phyloP scores from a whole-genome alignment of 2,329 filamentous ascomycete genomes.

The Chaetomiaceae sp. region DNA sequence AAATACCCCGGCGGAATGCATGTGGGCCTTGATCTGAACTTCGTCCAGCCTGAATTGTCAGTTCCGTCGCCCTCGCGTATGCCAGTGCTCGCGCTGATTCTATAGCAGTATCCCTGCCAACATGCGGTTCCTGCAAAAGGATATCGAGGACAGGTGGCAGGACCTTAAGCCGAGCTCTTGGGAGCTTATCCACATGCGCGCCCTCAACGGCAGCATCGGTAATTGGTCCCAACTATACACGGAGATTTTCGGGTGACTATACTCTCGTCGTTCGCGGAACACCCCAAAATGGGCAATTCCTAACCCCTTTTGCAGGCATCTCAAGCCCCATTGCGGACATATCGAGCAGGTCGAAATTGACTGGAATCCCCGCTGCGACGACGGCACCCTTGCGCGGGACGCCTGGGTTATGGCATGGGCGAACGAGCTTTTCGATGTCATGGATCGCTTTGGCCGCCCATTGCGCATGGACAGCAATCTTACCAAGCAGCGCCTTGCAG shows the following conservation, averaged over 20 bases:
- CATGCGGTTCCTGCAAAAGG: slow-evolving; percentile 61
- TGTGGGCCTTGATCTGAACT: slow-evolving; percentile 54
- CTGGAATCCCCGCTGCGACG: slow-evolving; percentile 66
- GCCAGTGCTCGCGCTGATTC: neutral
- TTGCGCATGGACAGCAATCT: slow-evolving; percentile 47
- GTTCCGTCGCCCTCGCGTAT: slow-evolving; percentile 18
- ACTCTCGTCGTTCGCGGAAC: too few relatives aligned
- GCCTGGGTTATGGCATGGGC: slow-evolving; percentile 64
- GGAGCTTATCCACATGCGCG: slow-evolving; percentile 78
- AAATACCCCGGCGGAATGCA: slow-evolving; percentile 48
- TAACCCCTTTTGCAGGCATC: too few relatives aligned
- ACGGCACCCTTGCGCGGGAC: slow-evolving; percentile 51
- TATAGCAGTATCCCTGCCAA: slow-evolving; percentile 61
- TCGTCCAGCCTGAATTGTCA: slow-evolving; percentile 53
- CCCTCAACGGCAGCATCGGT: slow-evolving; percentile 70
- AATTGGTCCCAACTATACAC: slow-evolving; percentile 71
- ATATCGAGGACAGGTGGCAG: slow-evolving; percentile 71
- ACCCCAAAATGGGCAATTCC: too few relatives aligned
- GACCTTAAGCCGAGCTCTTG: slow-evolving; percentile 49
- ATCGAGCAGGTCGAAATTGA: slow-evolving; percentile 90
- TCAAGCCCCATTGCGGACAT: slow-evolving; percentile 67
- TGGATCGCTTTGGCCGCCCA: slow-evolving; percentile 56
- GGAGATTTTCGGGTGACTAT: slow-evolving; percentile 60
- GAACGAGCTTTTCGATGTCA: slow-evolving; percentile 59
- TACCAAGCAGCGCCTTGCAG: slow-evolving; percentile 55